Base-by-base conservation (phyloP, 192 early-diverging fungal genomes). In the Coemansia sp. region DNA sequence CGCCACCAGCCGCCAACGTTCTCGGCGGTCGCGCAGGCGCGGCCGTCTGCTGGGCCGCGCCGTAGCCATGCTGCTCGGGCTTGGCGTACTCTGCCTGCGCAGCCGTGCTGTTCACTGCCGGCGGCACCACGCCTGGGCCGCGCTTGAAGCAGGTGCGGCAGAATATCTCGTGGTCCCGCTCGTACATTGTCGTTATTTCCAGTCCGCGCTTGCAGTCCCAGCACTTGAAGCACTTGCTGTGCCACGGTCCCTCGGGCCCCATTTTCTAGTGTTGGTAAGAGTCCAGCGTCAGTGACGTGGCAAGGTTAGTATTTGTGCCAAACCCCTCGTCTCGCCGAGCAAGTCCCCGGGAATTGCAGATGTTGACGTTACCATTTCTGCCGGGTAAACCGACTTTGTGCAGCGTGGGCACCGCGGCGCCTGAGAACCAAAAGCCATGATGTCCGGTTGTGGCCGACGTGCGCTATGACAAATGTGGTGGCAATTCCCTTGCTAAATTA, bases 381-480 rank as follows among this genome's bases (percentile, higher is more conserved):
- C 78, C 5, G 71, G 60, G 34, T 75, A 79, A 10, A 79, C 78
- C 43, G 66, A 58, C 47, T 70, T 70, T 53, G 19, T 44, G 68
- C 78, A 79, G 30, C 78, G 78, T n/a, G 67, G 78, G 48, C 76
- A 79, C 39, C 62, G 67, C 35, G 76, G 70, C 11, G 76, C 64
- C 14, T 56, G 66, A 8, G 58, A 48, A 36, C 62, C 59, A 27
- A 64, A 43, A 22, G 62, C 64, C 55, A 74, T 62, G n/a, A n/a
- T n/a, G n/a, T n/a, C n/a, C 32, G 28, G 26, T 4, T 26, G 35
- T 10, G 3, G 27, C 21, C 15, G 5, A 14, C 8, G 2, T 12
- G 8, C n/a, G 28, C 36, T 21, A 42, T 26, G 10, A 31, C n/a
- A 42, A 43, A 54, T 36, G 28, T 15, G n/a, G n/a, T n/a, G n/a